phyloP scores from a whole-genome alignment of 2,329 filamentous ascomycete genomes.

The Gliomastix tumulicola region DNA sequence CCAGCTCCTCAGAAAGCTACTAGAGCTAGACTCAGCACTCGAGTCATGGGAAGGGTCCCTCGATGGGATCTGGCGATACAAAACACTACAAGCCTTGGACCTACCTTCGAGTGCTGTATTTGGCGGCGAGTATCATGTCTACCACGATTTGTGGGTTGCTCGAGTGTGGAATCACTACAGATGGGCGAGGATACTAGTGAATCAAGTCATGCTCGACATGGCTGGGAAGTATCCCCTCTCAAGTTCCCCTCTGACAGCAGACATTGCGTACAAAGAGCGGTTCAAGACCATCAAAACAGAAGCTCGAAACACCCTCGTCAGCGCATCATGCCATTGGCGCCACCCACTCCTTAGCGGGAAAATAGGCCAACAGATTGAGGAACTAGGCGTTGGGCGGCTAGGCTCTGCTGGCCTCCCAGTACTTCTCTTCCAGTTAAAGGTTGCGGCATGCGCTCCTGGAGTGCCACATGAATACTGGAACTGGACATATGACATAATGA shows the following conservation, averaged over 20 bases:
- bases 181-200: slow-evolving; percentile 47
- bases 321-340: slow-evolving; percentile 42
- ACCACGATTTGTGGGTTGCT: slow-evolving; percentile 44
- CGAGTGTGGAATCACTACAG: slow-evolving; percentile 54
- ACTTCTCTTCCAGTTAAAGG: slow-evolving; percentile 39
- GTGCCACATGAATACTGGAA: slow-evolving; percentile 31
- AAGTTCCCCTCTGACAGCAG: slow-evolving; percentile 20
- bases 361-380: too few relatives aligned
- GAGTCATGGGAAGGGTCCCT: slow-evolving; percentile 27
- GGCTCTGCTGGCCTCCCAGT: slow-evolving; percentile 40
- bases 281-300: slow-evolving; percentile 26
- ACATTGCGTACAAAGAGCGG: slow-evolving; percentile 18
- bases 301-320: slow-evolving; percentile 36
- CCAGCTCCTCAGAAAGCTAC: too few relatives aligned
- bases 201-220: slow-evolving; percentile 39
- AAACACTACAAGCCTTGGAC: slow-evolving; percentile 19
- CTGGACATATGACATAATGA: slow-evolving; percentile 36
- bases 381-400: slow-evolving; percentile 31
- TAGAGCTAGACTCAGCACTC: too few relatives aligned
- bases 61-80: slow-evolving; percentile 27
- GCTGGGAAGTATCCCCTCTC: slow-evolving; percentile 29
- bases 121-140: slow-evolving; percentile 46
- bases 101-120: slow-evolving; percentile 37
- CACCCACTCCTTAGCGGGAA: slow-evolving; percentile 37
- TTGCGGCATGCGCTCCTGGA: slow-evolving; percentile 38